phyloP scores from a whole-genome alignment of 495 filamentous ascomycete genomes.

The Penicillium malachiteum region DNA sequence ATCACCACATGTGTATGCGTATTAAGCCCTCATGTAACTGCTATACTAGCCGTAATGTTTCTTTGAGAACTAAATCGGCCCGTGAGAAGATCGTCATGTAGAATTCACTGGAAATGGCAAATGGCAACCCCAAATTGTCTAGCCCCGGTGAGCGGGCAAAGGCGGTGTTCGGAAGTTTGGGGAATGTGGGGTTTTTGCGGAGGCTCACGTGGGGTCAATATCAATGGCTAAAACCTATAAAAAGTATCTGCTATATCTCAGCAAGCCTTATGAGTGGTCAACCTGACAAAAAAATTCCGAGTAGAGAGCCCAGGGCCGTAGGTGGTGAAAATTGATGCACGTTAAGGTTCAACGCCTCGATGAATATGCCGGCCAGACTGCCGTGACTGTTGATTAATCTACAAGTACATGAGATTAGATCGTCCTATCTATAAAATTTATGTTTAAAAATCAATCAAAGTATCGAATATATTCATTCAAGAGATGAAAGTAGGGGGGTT shows the following conservation, averaged over 20 bases:
- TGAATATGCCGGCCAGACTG: too few species aligned
- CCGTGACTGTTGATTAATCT: too few species aligned
- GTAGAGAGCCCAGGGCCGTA: too few species aligned
- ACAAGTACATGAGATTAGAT: too few species aligned
- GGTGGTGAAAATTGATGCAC: neutral
- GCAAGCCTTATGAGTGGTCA: neutral
- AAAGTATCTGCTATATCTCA: neutral
- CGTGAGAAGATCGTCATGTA: neutral
- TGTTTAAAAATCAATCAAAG: too few species aligned
- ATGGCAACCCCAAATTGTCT: neutral
- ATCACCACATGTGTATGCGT: slow-evolving; percentile 12
- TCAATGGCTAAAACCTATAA: neutral
- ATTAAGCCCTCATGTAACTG: too few species aligned
- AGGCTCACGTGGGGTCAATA: slow-evolving; percentile 36
- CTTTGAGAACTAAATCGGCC: neutral
- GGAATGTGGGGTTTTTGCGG: slow-evolving; percentile 19
- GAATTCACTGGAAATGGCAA: neutral
- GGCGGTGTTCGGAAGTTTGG: slow-evolving; percentile 35
- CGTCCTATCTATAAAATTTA: too few species aligned
- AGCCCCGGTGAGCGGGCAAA: slow-evolving; percentile 12
- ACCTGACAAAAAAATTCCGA: too few species aligned
- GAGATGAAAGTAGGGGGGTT: too few species aligned
- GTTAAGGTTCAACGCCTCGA: neutral
- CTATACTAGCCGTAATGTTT: neutral
- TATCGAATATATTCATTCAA: too few species aligned